Evolutionary conservation across 495 filamentous ascomycete species (phyloP), one percentile per base, ranked within the genome.

Genomic region (Physcia stellaris): DNA sequence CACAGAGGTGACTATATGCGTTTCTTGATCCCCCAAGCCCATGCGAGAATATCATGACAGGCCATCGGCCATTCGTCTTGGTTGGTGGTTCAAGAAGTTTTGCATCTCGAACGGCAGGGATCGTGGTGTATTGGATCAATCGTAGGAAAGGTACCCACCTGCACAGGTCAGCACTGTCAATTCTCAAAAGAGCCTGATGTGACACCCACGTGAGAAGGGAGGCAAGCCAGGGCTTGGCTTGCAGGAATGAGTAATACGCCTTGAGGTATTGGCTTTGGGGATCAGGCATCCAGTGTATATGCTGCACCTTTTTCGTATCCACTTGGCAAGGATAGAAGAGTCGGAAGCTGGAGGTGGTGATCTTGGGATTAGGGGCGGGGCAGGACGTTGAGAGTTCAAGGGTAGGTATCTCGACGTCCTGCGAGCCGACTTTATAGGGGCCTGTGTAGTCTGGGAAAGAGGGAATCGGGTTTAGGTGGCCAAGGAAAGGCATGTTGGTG

Each of bases 31-130:
- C 83, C 4, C 78, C 83, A 1, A 87, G 63, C 3, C 83, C 83
- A 50, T 88, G 83, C 9, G 80, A 85, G 58, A 88, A 86, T 23
- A 88, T 62, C 60, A 80, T 71, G 0, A 82, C 80, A 1, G 83
- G 83, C 75, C 82, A 84, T 61, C 71, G 59, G 16, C 54, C 47
- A 34, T 58, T 48, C 2, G 33, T 21, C 5, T 39, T 44, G 9
- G 41, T 37, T 2, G 57, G 47, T 15, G 59, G 36, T n/a, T 41
- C 63, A 51, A 53, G 67, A 10, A 71, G 22, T 15, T 51, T 49
- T 4, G 70, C 67, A 49, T 73, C 61, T 32, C 58, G 57, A 32
- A 57, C 51, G 12, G 59, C 70, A 10, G 73, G 73, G 19, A 78
- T 75, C 1, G 74, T 66, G 35, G 78, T 75, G 53, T 77, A 81